Evolutionary conservation across 768 basidiomycete species (phyloP).

Genomic region (Dentipellis fragilis): DNA sequence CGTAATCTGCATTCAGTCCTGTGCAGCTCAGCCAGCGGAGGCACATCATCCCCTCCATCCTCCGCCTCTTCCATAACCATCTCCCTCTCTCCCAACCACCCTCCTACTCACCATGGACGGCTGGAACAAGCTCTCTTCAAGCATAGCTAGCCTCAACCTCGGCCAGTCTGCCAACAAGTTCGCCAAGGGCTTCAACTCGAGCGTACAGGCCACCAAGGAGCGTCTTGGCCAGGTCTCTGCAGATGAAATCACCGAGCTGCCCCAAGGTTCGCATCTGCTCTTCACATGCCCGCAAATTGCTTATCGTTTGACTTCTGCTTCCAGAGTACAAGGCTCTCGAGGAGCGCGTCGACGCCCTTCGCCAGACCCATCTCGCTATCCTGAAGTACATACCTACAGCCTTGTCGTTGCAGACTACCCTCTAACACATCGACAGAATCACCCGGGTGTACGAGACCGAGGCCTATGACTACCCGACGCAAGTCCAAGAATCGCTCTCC

Average conservation of each 20-base stretch:
- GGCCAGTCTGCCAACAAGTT: constrained; percentile 68
- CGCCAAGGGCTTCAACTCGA: constrained; percentile 70
- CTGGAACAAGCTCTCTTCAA: constrained; percentile 63
- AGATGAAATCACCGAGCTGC: constrained; percentile 92
- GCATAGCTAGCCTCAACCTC: constrained; percentile 56
- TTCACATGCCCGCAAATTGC: neutral
- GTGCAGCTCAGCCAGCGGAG: neutral
- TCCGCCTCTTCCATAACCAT: neutral
- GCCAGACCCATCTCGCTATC: constrained; percentile 61
- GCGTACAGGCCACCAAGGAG: constrained; percentile 81
- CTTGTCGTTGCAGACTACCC: neutral
- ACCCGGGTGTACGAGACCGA: constrained; percentile 84
- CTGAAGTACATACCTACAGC: constrained; percentile 52
- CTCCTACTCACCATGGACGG: constrained; percentile 25
- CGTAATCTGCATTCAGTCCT: neutral
- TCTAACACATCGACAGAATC: constrained; percentile 38
- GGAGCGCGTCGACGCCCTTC: constrained; percentile 86
- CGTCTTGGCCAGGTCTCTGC: constrained; percentile 80
- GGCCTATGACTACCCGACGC: constrained; percentile 82
- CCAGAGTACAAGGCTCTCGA: constrained; percentile 96
- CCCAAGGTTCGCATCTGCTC: constrained; percentile 45
- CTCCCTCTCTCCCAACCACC: neutral
- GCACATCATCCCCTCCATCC: neutral
- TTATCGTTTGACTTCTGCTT: neutral
- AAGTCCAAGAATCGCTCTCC: constrained; percentile 73